phyloP scores from a whole-genome alignment of 129 eudicot genomes.

The Flaveria sonorensis region DNA sequence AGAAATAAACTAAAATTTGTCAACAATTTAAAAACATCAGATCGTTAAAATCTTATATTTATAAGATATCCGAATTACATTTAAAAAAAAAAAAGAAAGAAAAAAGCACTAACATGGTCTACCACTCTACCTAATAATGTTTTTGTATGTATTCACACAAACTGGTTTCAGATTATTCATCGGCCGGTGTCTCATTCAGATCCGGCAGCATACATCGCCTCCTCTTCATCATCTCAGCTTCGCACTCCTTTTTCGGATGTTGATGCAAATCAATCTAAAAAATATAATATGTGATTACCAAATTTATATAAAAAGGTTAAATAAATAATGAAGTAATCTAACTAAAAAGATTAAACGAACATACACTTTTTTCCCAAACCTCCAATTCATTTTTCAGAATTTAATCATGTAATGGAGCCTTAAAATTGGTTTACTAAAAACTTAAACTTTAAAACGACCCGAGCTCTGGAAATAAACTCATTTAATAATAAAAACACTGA shows the following conservation, averaged over 20 bases:
- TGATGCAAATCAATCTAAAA: constrained; percentile 24
- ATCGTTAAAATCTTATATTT: neutral
- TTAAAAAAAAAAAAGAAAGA: neutral
- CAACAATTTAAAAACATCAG: neutral
- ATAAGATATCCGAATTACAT: neutral
- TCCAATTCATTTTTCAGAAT: no score
- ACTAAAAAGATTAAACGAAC: no score
- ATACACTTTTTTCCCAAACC: no score
- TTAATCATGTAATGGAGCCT: no score
- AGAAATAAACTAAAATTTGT: neutral
- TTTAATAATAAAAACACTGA: no score
- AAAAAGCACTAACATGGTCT: neutral
- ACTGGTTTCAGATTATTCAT: constrained; percentile 17
- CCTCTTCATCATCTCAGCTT: neutral
- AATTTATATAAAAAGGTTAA: no score
- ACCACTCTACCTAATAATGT: neutral
- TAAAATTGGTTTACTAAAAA: no score
- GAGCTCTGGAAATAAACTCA: no score
- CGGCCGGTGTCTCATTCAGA: constrained; percentile 28
- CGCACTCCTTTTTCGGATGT: neutral
- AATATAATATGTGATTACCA: no score
- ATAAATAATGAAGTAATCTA: no score
- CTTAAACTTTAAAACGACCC: no score
- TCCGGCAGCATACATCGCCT: constrained; percentile 28
- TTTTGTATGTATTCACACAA: constrained; percentile 25